Percentiles rank a stretch among this genome's conserved stretches.
phyloP scores from a whole-genome alignment of 2,329 filamentous ascomycete genomes.

The Pseudohalonectria lignicola region DNA sequence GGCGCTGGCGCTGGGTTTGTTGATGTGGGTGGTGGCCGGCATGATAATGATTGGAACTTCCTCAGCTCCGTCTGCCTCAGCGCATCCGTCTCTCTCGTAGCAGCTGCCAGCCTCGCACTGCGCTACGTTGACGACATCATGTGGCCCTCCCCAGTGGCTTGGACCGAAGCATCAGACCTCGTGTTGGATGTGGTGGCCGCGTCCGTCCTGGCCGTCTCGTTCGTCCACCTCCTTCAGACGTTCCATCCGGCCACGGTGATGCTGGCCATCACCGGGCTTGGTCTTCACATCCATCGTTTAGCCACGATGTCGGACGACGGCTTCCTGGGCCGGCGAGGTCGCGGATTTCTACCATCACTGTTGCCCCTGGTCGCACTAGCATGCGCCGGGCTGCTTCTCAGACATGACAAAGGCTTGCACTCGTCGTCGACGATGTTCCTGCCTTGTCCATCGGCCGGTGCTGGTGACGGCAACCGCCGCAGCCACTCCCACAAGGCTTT shows the following conservation, averaged over 20 bases:
- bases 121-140: not conserved
- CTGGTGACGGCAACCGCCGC: no score
- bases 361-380: not conserved
- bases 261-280: not conserved
- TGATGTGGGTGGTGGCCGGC: not conserved
- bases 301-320: not conserved
- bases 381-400: not conserved
- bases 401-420: not conserved
- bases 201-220: not conserved
- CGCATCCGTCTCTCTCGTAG: not conserved
- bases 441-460: no score
- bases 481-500: not conserved
- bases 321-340: not conserved
- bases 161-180: not conserved
- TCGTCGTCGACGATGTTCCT: not conserved
- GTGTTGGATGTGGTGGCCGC: not conserved
- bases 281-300: not conserved
- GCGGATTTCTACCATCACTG: not conserved
- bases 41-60: not conserved
- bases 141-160: not conserved
- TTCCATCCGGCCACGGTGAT: conserved; percentile 1
- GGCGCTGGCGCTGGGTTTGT: not conserved
- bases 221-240: not conserved
- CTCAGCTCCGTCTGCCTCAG: not conserved
- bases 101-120: not conserved